Base-by-base conservation (phyloP, 1,139 yeast species). In the Saccharomyces hybrid region DNA sequence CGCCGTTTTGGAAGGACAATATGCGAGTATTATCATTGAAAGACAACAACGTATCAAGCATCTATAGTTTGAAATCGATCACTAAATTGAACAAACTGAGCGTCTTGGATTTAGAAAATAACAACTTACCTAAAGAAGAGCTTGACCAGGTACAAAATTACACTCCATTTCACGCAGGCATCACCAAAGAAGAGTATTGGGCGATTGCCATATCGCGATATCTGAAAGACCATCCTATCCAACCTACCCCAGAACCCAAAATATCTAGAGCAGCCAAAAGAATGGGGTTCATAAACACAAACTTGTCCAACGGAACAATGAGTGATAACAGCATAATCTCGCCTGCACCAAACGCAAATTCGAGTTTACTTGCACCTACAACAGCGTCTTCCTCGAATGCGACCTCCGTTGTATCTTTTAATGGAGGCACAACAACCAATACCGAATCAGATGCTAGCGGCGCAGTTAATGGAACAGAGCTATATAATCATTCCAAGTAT, bases 51-150 rank as follows among this genome's bases (percentile, higher is more conserved):
- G 76, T 88, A 59, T 75, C 78, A 52, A 78, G 78, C 50, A 71
- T 88, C 16, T 84, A 89, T 7, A 81, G 83, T 1, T 73, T 78
- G 9, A 70, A 84, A 31, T 78, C 83, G 0, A 68, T 88, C 60
- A 69, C 73, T 2, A 77, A 76, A 52, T 74, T 88, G 53, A 78
- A 80, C 57, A 76, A 75, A 53, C 74, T 88, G 52, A 77, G 79
- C 57, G 78, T 85, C 52, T 73, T 88, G n/a, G 93, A 86, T 64
- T 75, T 86, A 4, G 82, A 81, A n/a, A 81, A 79, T 44, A 87
- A 88, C 61, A 89, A 90, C 0, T 74, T 87, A n/a, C 80, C 79
- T 25, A 69, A 72, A 2, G 86, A 82, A 55, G 84, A 87, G 81
- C 73, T 84, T 2, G 76, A 74, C 8, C 78, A 78, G 52, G 72